Evolutionary conservation across 768 basidiomycete species (phyloP).

Genomic region (Tulasnella sp.): DNA sequence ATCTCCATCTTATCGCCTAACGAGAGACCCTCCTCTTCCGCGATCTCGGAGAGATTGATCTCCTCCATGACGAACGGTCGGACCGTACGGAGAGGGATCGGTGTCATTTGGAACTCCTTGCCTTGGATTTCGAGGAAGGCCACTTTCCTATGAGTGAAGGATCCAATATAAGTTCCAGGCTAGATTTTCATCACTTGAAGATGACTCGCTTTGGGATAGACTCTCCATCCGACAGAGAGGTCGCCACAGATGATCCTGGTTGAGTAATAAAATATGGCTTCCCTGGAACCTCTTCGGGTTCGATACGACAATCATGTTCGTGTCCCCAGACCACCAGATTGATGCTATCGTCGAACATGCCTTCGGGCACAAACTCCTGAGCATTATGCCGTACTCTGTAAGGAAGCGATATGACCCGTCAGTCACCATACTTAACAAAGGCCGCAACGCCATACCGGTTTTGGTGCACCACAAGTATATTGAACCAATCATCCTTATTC

Average conservation of each 20-base stretch:
- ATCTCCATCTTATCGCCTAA: slow-evolving; percentile 75
- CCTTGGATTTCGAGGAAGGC: slow-evolving; percentile 81
- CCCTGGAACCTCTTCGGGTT: slow-evolving; percentile 82
- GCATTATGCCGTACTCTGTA: slow-evolving; percentile 85
- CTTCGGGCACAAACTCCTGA: slow-evolving; percentile 89
- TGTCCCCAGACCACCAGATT: slow-evolving; percentile 97
- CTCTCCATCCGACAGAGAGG: slow-evolving; percentile 89
- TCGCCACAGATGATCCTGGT: slow-evolving; percentile 92
- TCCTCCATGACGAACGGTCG: slow-evolving; percentile 90
- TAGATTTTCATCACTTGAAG: too few relatives aligned
- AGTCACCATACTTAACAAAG: neutral
- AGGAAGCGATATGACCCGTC: neutral
- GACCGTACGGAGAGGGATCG: slow-evolving; percentile 81
- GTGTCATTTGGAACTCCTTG: slow-evolving; percentile 76
- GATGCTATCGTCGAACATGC: slow-evolving; percentile 92
- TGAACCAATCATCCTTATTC: slow-evolving; percentile 90
- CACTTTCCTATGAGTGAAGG: slow-evolving; percentile 61
- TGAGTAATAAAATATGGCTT: slow-evolving; percentile 88
- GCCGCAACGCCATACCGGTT: slow-evolving; percentile 56
- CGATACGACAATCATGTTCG: slow-evolving; percentile 92
- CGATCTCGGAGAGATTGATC: slow-evolving; percentile 58
- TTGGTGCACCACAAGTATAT: slow-evolving; percentile 86
- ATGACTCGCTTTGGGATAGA: slow-evolving; percentile 68
- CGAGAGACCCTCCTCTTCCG: slow-evolving; percentile 67
- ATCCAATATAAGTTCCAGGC: neutral